Base-by-base conservation (phyloP, 805 yeast species). In the Zygosaccharomyces lentus region DNA sequence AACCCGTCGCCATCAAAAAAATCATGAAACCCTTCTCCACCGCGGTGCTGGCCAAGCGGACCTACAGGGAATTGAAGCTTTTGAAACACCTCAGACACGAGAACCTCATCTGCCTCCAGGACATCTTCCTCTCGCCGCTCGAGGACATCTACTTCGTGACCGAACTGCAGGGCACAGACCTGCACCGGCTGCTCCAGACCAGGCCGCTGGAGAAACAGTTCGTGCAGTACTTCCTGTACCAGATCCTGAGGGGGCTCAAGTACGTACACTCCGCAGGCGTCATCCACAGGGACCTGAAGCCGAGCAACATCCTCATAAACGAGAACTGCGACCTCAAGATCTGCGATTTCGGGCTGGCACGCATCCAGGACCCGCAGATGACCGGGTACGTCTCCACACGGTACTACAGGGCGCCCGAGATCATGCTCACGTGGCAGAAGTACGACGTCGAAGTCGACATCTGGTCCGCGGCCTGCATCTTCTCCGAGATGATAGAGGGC, bases 321-420 rank as follows among this genome's bases (percentile, higher is more conserved):
- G 96, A 87, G 68, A 87, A 87, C 67, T 87, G 96, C 67, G 96
- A 87, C 68, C 74, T 87, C 63, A 87, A 87, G 67, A 87, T 87
- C 57, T 87, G 96, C 69, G 96, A 87, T 67, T 87, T 91, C 65
- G 99, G 99, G 17, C 74, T 91, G 50, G 98, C 98, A 27, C 78
- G 99, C 64, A 86, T 91, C 61, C 97, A 91, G 72, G 99, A 91
- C 69, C 96, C 97, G 10, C 98, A 91, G 66, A 91, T 91, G 99
- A 91, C 98, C 1, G 99, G 98, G 8, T 91, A 91, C 65, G 99
- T 91, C 13, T 84, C 95, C 4, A 91, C 99, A 3, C 70, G 99
- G 61, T 91, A 89, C 72, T 91, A 91, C 69, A 78, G 99, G 52
- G 99, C 98, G 0, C 99, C 99, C 1, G 99, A 91, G 66, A 91